Base-by-base conservation (phyloP, 768 basidiomycete species). In the Dacryopinax primogenitus region DNA sequence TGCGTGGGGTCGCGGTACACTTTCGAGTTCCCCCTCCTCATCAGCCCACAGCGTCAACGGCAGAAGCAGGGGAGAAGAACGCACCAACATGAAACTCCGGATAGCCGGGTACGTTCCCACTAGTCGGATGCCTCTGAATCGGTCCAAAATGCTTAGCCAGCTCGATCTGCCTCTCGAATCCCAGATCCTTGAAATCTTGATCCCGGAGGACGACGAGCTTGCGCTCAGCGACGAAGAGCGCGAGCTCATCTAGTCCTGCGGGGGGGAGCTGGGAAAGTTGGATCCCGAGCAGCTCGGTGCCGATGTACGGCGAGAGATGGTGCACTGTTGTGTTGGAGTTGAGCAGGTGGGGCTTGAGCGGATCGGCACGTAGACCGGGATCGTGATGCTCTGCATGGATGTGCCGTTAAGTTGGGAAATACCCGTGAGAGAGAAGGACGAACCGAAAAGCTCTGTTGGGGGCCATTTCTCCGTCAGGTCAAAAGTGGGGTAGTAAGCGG, bases 121-220 rank as follows among this genome's bases (percentile, higher is more conserved):
- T 64, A 3, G 72, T 72, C 9, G 74, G 74, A 65, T 75, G 74
- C 6, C 67, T 21, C 58, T 74, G 71, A 62, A 72, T 72, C 34
- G 70, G 73, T 1, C 71, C 70, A 37, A 71, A 72, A 63, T 72
- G 71, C 28, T 72, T 76, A 7, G 80, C 79, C 35, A 83, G 78
- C 69, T 80, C 82, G 66, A 83, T 79, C 67, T 83, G 83, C 64
- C 76, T 72, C 41, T 83, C 81, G 7, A 80, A 76, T 1, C 74
- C 73, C n/a, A 83, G 66, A 67, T 83, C 82, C 73, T 83, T 84
- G 74, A 84, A 83, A 71, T 84, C 80, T 68, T 84, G 84, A 72
- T 84, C 78, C 21, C 83, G 78, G 77, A 84, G 83, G 4, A 83
- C 62, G 11, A 84, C 70, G 34, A 83, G 76, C 71, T 82, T 83